Base-by-base conservation (phyloP, 306 rosid genomes). In the Trifolium dubium region DNA sequence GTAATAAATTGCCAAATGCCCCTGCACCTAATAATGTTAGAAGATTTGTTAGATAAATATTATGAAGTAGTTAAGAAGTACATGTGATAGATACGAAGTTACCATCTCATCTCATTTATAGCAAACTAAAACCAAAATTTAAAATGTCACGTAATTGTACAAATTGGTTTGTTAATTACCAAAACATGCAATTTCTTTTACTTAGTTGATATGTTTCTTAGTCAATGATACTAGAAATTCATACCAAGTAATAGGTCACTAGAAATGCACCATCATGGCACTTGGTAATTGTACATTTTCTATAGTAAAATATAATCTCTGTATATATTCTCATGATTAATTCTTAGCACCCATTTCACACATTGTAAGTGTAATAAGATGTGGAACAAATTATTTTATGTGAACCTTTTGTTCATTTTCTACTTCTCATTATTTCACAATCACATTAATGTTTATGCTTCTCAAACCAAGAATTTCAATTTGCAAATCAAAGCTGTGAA, bases 401-500 rank as follows among this genome's bases (percentile, higher is more conserved):
- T 62, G n/a, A 71, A 23, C 34, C 77, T 82, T 82, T 2, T 77
- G 1, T 37, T 77, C 13, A 59, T 43, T 35, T 50, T 85, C 58
- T 77, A 6, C 39, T 64, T 77, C 56, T 81, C 79, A 17, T 50
- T 31, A 28, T 56, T 23, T 68, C 67, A 58, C 18, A 60, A n/a
- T n/a, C n/a, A n/a, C n/a, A n/a, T n/a, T n/a, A n/a, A 63, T 69
- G 74, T 74, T 69, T 68, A 75, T 47, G 32, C 31, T 68, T 81
- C 83, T 13, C 84, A 83, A 40, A 53, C 81, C 74, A 54, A 82
- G 14, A 73, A 70, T 15, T 31, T 40, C 62, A 34, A 59, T 67
- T 58, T 84, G 85, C 91, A 86, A 32, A 67, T 87, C 62, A 90
- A 85, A 73, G 84, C 91, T 32, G 96, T 88, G 39, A 88, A 88